Base-by-base conservation (phyloP, 805 yeast species). In the Gaillardinia entomophila region DNA sequence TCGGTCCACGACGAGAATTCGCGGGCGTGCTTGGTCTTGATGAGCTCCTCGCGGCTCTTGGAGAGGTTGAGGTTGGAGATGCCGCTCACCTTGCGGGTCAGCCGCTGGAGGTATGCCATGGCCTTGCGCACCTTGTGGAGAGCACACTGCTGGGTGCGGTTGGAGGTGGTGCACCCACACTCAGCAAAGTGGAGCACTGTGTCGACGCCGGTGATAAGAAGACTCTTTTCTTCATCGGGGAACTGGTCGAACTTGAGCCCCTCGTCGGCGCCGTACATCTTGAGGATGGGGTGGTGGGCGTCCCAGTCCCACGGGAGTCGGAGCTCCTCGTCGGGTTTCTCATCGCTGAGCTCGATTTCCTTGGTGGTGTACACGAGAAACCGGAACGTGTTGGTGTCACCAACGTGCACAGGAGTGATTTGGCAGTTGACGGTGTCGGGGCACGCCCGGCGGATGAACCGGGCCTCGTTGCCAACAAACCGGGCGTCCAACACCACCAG, bases 291-390 rank as follows among this genome's bases (percentile, higher is more conserved):
- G 51, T 88, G 96, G 12, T 62, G 41, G 3, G 57, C 51, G 49
- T 88, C 95, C 95, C 96, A 90, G 38, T 81, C 85, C 97, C 97
- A 90, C 2, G 79, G 75, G 7, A 87, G 55, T 0, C 89, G 71
- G 14, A 90, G 57, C 49, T 89, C 97, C 25, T 78, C 74, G 7
- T 68, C 55, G 32, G 66, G 11, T 2, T 46, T 52, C 2, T 42
- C 42, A 2, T 49, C 34, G 23, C 45, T 45, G 16, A 66, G 40
- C 10, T 27, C 63, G 17, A 89, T 73, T 2, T 74, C 73, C 30
- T 64, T 69, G 1, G 68, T 55, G 0, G 96, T 74, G 18, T 63
- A 63, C 7, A 85, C 66, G 6, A 75, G 63, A 48, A 84, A 78
- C 34, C 68, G 71, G 30, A 71, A 56, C 0, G 49, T 31, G 26